Base-by-base conservation (phyloP, 2,329 filamentous ascomycete species). In the Diaporthe caulivora region DNA sequence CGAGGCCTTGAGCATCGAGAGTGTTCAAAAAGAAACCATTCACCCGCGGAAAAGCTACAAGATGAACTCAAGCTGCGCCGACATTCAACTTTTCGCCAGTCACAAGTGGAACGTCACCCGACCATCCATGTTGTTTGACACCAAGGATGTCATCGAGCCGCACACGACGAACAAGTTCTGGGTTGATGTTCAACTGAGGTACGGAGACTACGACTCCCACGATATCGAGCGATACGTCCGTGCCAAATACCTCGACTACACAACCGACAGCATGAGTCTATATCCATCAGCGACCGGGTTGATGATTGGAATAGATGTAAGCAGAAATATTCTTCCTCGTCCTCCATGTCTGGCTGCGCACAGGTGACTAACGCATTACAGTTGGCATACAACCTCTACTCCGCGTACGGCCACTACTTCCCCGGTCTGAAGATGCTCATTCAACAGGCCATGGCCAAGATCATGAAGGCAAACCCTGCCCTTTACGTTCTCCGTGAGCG, bases 11-110 rank as follows among this genome's bases (percentile, higher is more conserved):
- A 95, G 95, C 47, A 98, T 99, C 73, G 97, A 99, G 84, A 97
- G 95, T 2, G 97, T 98, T 6, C 97, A 99, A 82, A 99, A 99
- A 84, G 97, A 99, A 86, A 98, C 97, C 0, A 99, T 99, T 74
- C 97, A 99, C 87, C 97, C 97, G 69, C 91, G 97, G 90, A 99
- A 99, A 85, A 98, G 95, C 6, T 99, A 99, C 91, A 99, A 99
- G 91, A 99, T 99, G 97, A 99, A 99, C 80, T 98, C 96, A 0
- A 1, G 2, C 73, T 98, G 97, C 80, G 97, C 97, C 6, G 97
- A 99, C 83, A 98, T 99, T 76, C 88, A 98, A 71, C 90, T 99
- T 13, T 99, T 99, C 80, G 96, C 97, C 49, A 97, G 94, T 76
- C 97, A 98, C 86, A 99, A 98, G 83, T 99, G 97, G 97, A 98